Percentiles rank a stretch among this genome's conserved stretches.
phyloP scores from a whole-genome alignment of 148 eudicot species.

The Fallopia convolvulus region DNA sequence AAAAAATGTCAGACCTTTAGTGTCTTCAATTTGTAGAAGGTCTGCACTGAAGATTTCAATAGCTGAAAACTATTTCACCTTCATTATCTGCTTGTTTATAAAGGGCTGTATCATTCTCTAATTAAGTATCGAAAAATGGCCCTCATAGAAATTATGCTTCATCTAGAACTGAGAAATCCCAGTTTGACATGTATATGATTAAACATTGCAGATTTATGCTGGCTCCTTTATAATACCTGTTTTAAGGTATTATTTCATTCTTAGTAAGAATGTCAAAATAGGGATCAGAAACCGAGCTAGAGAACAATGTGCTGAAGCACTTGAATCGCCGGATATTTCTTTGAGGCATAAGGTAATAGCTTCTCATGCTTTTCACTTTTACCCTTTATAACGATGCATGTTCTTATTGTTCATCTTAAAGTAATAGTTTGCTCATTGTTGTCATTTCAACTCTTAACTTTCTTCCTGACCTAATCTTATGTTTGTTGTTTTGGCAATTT shows the following conservation, averaged over 20 bases:
- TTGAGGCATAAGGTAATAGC: conserved; percentile 69
- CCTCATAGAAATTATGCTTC: neutral
- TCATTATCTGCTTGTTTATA: neutral
- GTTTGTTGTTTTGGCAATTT: neutral
- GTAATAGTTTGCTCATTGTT: neutral
- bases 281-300: conserved; percentile 66
- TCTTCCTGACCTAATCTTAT: neutral
- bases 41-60: neutral
- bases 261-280: conserved; percentile 54
- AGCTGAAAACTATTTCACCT: neutral
- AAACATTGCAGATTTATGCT: conserved; percentile 74
- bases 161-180: neutral
- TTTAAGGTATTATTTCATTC: conserved; percentile 61
- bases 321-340: conserved; percentile 67
- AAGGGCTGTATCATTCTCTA: neutral
- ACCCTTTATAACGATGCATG: neutral
- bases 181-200: neutral
- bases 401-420: neutral
- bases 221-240: conserved; percentile 92
- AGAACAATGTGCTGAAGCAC: conserved; percentile 52
- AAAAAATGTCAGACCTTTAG: too few relatives aligned
- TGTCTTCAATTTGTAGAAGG: neutral
- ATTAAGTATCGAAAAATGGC: neutral
- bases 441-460: neutral
- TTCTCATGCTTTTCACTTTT: neutral